Percentiles rank a stretch among this genome's conserved stretches.
Conservation (phyloP, 179 eudicot genomes). For the Sideroxylon spinosum region DNA sequence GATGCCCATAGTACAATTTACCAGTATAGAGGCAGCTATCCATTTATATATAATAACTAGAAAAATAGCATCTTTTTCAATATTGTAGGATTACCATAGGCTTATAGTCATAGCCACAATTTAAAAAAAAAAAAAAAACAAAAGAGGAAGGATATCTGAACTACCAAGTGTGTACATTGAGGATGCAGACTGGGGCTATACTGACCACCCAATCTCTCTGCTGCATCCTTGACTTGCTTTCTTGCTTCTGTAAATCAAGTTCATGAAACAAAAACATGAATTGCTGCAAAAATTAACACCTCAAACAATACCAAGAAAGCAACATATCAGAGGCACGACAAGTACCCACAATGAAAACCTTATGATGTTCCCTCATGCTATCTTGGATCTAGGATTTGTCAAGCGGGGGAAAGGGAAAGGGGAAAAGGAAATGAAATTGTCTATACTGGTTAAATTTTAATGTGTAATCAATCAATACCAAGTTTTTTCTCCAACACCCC, state of each 20-base stretch:
- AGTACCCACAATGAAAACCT: neutral
- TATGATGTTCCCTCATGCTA: neutral
- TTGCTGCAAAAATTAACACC: conserved; percentile 5
- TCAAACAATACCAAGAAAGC: neutral
- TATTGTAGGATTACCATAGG: neutral
- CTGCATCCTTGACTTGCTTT: conserved; percentile 71
- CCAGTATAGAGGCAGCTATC: neutral
- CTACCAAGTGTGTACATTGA: conserved; percentile 83
- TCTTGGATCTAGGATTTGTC: neutral
- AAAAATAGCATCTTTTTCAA: neutral
- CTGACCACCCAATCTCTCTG: conserved; percentile 73
- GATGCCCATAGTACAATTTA: neutral
- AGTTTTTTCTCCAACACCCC: neutral
- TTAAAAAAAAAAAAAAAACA: neutral
- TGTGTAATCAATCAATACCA: neutral
- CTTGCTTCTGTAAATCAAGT: conserved; percentile 52
- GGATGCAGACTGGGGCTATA: conserved; percentile 77
- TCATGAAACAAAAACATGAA: neutral
- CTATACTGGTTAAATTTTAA: neutral
- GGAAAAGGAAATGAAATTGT: neutral
- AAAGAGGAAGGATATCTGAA: conserved; percentile 69
- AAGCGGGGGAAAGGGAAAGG: no score
- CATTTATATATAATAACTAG: neutral
- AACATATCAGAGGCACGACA: conserved; percentile 1
- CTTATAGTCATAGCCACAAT: neutral